Base-by-base conservation (phyloP, 495 filamentous ascomycete genomes). In the Evernia prunastri region DNA sequence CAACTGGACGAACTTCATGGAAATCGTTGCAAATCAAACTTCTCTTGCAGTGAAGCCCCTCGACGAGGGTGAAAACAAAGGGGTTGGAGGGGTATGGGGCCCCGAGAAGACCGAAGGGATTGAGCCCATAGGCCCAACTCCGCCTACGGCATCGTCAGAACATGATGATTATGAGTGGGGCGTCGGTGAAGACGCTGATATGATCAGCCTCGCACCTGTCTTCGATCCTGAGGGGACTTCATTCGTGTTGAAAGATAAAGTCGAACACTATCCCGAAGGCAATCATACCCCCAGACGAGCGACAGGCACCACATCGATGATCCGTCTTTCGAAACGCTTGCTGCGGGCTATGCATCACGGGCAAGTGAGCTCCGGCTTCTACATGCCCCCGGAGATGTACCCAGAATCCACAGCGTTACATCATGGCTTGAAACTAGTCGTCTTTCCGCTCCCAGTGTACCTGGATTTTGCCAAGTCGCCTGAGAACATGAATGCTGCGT, bases 141-240 rank as follows among this genome's bases (percentile, higher is more conserved):
- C 84, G 0, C 87, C 86, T 27, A 79, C 83, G 0, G 58, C 68
- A 17, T 67, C 75, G 0, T 77, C 85, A 5, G 77, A 81, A 27
- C 68, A 84, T 5, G 89, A 91, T 71, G 70, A 83, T 42, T 89
- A 86, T 71, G 68, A 78, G 59, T 91, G 88, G 88, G 89, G 89
- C 31, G 82, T 89, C 20, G 86, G 82, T 58, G 88, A 91, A 74
- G 86, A 89, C 59, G 89, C 89, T 27, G 89, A 92, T 70, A 75
- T 88, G 63, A 89, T 91, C 65, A 85, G 85, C 4, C 77, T 89
- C 40, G 79, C 84, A 0, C 88, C 89, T 9, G 86, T 90, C 31
- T 87, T 89, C 75, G 83, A 89, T 68, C 82, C 84, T 4, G 77
- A 81, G 59, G 78, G 81, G 67, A 88, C 86, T 35, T 70, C 72